Evolutionary conservation across 257 asterid genomes (phyloP), one percentile per base, ranked within the genome.

Genomic region (Handroanthus guayacan): DNA sequence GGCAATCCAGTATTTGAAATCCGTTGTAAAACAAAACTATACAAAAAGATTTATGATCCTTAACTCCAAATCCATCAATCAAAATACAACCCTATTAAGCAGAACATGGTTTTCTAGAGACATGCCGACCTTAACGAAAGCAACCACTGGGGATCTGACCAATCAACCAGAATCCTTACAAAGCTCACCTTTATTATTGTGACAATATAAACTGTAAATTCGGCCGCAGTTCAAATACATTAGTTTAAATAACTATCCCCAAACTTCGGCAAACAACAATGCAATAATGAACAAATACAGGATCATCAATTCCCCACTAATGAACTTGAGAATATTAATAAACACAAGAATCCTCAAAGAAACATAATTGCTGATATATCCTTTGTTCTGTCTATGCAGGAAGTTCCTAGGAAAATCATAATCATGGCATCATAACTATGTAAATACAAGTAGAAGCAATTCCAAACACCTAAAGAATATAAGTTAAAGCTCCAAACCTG

Each of bases 401-500:
- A 41, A 11, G 65, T 11, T 25, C 41, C 47, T 6, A 41, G 8
- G 55, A 64, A 20, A 54, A 75, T 51, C 54, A 55, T 38, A 72
- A 41, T 14, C 51, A 10, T 6, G 43, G 37, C 34, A 3, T 31
- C 16, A 44, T 11, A 73, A 58, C 67, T 2, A 61, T 41, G 43
- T 48, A 60, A 43, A 45, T 16, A 4, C 54, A 39, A 25, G 17
- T 14, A 43, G 9, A n/a, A 10, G 2, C 44, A 67, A 3, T 56
- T n/a, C 18, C 14, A 39, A 5, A 34, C 39, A 18, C 31, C 0
- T 5, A 41, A 5, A 37, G 11, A n/a, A 13, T 2, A 5, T 62
- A 79, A 14, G 2, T 38, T 1, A 36, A 74, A 25, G 14, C 4
- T 1, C 75, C 9, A 57, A 25, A 95, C 98, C 98, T 93, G 87